Conservation (phyloP, 805 yeast genomes). For the Ogataea methylovora region DNA sequence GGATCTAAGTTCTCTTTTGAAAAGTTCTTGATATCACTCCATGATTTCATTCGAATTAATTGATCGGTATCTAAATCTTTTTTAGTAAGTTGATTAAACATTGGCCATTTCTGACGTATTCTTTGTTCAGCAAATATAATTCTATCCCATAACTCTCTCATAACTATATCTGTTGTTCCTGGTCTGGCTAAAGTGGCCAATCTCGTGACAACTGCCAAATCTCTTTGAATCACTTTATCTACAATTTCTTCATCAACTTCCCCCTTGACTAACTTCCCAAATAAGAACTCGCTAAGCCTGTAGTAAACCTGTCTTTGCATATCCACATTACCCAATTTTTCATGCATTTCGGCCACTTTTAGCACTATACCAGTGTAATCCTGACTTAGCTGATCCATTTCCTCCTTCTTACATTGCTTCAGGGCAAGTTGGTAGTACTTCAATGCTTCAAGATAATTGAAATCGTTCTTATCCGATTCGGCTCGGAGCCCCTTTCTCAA, state of each 20-base stretch:
- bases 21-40: conserved; percentile 10
- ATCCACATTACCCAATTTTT: conserved; percentile 49
- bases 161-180: conserved; percentile 4
- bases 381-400: conserved; percentile 53
- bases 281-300: conserved; percentile 19
- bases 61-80: conserved; percentile 11
- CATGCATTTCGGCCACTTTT: conserved; percentile 83
- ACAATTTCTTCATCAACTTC: conserved; percentile 14
- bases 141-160: conserved; percentile 20
- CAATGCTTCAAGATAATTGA: conserved; percentile 62
- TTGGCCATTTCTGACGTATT: conserved; percentile 11
- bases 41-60: conserved; percentile 10
- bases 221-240: conserved; percentile 21
- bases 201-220: conserved; percentile 19
- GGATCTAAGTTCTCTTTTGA: conserved; percentile 13
- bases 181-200: conserved; percentile 14
- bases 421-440: conserved; percentile 70
- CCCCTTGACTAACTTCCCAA: conserved; percentile 17
- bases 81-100: conserved; percentile 3
- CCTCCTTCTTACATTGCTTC: conserved; percentile 47
- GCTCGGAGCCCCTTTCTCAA: conserved; percentile 78
- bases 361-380: conserved; percentile 89
- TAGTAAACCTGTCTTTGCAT: conserved; percentile 56
- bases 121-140: conserved; percentile 18
- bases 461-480: conserved; percentile 61